Evolutionary conservation across 176 grass and related monocot species (phyloP).

Genomic region (Carex pumila): DNA sequence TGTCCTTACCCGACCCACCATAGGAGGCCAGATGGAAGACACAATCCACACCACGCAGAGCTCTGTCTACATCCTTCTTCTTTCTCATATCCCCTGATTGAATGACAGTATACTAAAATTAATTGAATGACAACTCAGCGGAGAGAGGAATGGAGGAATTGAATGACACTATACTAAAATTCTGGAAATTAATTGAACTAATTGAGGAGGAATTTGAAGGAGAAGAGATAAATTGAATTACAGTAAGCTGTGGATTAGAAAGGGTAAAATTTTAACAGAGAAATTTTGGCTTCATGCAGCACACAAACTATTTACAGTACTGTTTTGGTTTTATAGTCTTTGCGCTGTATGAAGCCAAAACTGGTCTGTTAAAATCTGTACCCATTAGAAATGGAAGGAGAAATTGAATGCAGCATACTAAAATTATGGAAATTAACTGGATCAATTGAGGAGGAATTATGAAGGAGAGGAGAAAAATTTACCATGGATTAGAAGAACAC

Average conservation of each 20-base stretch:
- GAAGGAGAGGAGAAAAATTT: background rate
- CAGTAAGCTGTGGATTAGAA: too few relatives aligned
- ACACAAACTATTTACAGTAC: too few relatives aligned
- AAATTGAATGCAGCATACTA: background rate
- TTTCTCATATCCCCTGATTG: constrained; percentile 60
- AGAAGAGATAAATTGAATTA: too few relatives aligned
- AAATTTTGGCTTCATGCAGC: too few relatives aligned
- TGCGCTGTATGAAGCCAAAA: too few relatives aligned
- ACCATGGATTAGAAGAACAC: constrained; percentile 61
- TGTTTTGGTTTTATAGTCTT: too few relatives aligned
- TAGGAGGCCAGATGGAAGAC: constrained; percentile 84
- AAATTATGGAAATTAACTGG: background rate
- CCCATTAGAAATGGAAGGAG: too few relatives aligned
- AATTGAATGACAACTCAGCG: background rate
- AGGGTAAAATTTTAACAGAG: too few relatives aligned
- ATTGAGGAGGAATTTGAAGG: background rate
- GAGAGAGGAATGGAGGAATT: background rate
- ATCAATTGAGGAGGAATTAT: background rate
- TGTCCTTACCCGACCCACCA: constrained; percentile 84
- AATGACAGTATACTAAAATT: background rate
- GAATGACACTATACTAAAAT: background rate
- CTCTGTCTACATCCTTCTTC: constrained; percentile 52
- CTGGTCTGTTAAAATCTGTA: too few relatives aligned
- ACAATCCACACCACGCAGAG: constrained; percentile 41
- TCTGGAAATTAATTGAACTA: background rate